These are phyloP conservation scores for Globisporangium carolinianum DNA, from an alignment of 352 stramenopile genomes.

Conservation along the genomic window DNA sequence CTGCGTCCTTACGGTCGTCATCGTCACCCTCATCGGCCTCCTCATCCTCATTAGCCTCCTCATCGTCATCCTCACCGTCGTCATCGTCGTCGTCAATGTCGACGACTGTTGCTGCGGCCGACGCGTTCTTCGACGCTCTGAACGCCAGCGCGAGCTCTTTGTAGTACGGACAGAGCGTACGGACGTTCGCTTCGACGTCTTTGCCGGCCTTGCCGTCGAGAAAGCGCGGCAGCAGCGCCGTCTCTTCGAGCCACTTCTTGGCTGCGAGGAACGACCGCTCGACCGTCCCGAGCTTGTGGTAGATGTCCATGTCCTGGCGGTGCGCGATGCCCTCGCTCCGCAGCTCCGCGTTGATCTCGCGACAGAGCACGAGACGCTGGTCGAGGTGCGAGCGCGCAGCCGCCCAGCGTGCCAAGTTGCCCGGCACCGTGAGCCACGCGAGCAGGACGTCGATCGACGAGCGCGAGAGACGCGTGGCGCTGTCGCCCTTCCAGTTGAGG, in stretches of 20 bases:
- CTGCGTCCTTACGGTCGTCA: background rate
- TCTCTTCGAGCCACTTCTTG: conserved; percentile 20
- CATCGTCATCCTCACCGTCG: background rate
- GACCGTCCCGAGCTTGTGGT: conserved; percentile 5
- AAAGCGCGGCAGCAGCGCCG: conserved; percentile 10
- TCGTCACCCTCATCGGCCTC: background rate
- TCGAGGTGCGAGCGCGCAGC: background rate
- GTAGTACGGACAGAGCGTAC: conserved; percentile 12
- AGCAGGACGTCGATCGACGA: conserved; percentile 26
- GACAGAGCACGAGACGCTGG: conserved; percentile 5
- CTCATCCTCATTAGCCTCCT: conserved; percentile 1
- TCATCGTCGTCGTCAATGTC: conserved; percentile 10
- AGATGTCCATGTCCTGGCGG: conserved; percentile 11
- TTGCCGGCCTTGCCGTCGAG: conserved; percentile 5
- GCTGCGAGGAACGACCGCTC: conserved; percentile 15
- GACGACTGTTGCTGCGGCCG: conserved; percentile 6
- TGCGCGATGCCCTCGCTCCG: conserved; percentile 9
- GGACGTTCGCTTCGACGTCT: conserved; percentile 11
- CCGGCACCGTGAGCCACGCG: conserved; percentile 19
- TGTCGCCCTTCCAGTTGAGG: conserved; percentile 9
- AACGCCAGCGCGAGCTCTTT: conserved; percentile 13
- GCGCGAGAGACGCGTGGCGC: conserved; percentile 2
- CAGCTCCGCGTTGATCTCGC: conserved; percentile 11
- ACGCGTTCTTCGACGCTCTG: conserved; percentile 5
- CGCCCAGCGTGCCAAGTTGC: conserved; percentile 24